Conservation (phyloP, 805 yeast genomes). For the Zygosaccharomyces gambellarensis region DNA sequence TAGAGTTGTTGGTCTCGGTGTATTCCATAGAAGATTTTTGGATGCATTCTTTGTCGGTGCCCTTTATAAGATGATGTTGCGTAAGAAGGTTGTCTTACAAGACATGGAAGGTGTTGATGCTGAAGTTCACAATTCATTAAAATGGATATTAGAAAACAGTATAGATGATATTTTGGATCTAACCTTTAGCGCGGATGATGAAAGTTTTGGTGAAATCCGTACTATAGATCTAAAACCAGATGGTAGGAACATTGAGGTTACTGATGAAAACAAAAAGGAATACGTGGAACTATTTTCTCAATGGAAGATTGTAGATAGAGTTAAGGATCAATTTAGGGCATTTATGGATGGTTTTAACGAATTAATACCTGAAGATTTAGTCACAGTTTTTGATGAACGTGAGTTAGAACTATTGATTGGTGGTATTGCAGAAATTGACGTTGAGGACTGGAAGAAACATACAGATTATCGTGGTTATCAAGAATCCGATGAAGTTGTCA, state of each 20-base stretch:
- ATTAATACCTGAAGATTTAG: conserved; percentile 92
- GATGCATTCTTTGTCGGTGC: conserved; percentile 99
- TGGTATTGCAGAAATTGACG: conserved; percentile 96
- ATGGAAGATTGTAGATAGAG: conserved; percentile 91
- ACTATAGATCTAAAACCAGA: conserved; percentile 84
- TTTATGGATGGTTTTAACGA: conserved; percentile 97
- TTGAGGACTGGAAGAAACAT: conserved; percentile 98
- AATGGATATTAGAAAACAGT: conserved; percentile 94
- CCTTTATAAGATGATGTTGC: conserved; percentile 93
- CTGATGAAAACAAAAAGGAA: conserved; percentile 91
- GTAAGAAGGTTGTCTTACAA: conserved; percentile 87
- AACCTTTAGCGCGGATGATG: conserved; percentile 87
- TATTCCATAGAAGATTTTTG: conserved; percentile 94
- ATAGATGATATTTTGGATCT: conserved; percentile 82
- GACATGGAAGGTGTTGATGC: conserved; percentile 99
- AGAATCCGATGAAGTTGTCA: conserved; percentile 91
- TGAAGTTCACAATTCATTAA: conserved; percentile 88
- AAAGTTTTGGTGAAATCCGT: conserved; percentile 88
- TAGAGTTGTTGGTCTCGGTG: conserved; percentile 95
- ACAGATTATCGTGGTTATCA: conserved; percentile 98
- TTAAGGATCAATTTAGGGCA: conserved; percentile 93
- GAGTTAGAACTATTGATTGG: conserved; percentile 95
- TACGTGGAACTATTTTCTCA: conserved; percentile 92
- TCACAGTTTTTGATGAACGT: conserved; percentile 95
- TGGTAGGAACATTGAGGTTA: conserved; percentile 86